phyloP scores from a whole-genome alignment of 768 basidiomycete genomes.

The Xanthoconium stramineum region DNA sequence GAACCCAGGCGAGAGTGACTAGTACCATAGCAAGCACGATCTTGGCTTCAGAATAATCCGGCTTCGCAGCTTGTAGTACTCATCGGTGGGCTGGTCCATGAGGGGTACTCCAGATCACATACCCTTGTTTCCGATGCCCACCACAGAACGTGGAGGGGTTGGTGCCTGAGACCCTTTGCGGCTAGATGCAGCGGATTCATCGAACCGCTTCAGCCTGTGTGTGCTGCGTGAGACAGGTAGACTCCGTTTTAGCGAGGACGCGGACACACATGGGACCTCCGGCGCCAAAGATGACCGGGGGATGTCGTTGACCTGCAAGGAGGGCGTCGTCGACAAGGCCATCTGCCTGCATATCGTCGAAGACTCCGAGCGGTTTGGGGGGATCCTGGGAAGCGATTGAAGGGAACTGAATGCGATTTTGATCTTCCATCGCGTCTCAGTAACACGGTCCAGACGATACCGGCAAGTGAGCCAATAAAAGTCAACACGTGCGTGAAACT shows the following conservation, averaged over 20 bases:
- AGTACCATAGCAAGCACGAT: constrained; percentile 94
- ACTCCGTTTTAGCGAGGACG: not conserved
- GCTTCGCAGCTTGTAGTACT: constrained; percentile 71
- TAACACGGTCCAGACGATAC: not conserved
- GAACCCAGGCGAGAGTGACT: constrained; percentile 6
- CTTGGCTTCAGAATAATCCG: constrained; percentile 98
- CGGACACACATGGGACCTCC: constrained; percentile 66
- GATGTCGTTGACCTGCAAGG: constrained; percentile 24
- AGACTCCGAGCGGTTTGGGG: constrained; percentile 13
- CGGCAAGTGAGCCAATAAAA: too few relatives aligned
- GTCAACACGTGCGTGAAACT: not conserved
- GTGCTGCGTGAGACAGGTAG: not conserved
- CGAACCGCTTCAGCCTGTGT: constrained; percentile 73
- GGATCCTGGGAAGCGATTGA: constrained; percentile 1
- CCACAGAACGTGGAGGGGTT: constrained; percentile 79
- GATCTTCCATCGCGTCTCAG: constrained; percentile 14
- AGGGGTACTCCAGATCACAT: constrained; percentile 2
- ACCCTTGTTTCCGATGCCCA: constrained; percentile 91
- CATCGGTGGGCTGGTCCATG: not conserved
- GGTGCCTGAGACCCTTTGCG: constrained; percentile 68
- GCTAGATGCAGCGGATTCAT: constrained; percentile 69
- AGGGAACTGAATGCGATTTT: constrained; percentile 15
- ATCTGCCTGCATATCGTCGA: constrained; percentile 28
- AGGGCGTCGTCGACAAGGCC: constrained; percentile 12
- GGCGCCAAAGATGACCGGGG: constrained; percentile 65